Evolutionary conservation across 2,329 filamentous ascomycete species (phyloP), one percentile per base, ranked within the genome.

Genomic region (Pestalotiopsis sp.): DNA sequence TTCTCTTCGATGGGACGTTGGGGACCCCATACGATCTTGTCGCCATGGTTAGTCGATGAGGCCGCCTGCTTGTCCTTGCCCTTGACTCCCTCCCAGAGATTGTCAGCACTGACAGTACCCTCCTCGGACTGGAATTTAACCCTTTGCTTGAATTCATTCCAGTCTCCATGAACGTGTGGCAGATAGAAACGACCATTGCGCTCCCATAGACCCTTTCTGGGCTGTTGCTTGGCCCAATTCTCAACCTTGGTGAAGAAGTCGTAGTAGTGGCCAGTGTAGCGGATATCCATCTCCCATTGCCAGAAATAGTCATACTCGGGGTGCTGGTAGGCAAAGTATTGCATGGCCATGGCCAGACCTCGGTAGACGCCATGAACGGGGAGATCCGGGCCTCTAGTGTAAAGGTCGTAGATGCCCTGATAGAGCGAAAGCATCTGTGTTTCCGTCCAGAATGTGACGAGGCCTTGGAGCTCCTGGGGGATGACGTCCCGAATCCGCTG

Each of bases 251-350:
- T 87, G 75, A 95, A 87, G 23, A 93, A 80, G 70, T 93, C 89
- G 72, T 92, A 94, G 82, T 93, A 95, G 80, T 97, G 94, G 45
- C 94, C 94, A 0, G 92, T 96, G 79, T 97, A 97, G 38, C 94
- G 91, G 59, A 95, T 90, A 75, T 97, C 94, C 91, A 97, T 95
- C 80, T 97, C 94, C 93, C 94, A 97, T 73, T 97, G 93, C 94
- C 94, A 97, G 80, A 94, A 94, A 81, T 90, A 93, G 62, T 97
- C 93, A 76, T 95, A 97, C 78, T 97, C 94, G 1, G 93, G 92
- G 79, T 97, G 94, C 75, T 90, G 88, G 76, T 95, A 90, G 5
- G 95, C 93, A 78, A 98, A 98, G 80, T 95, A 93, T 77, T 98
- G 95, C 83, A 98, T 91, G 0, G 95, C 94, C 93, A 98, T 97